A percentile compares a stretch with the other conserved stretches of the same genome.
These are phyloP conservation scores for Lithohypha guttulata DNA, from an alignment of 2,329 filamentous ascomycete genomes.

Conservation along the genomic window DNA sequence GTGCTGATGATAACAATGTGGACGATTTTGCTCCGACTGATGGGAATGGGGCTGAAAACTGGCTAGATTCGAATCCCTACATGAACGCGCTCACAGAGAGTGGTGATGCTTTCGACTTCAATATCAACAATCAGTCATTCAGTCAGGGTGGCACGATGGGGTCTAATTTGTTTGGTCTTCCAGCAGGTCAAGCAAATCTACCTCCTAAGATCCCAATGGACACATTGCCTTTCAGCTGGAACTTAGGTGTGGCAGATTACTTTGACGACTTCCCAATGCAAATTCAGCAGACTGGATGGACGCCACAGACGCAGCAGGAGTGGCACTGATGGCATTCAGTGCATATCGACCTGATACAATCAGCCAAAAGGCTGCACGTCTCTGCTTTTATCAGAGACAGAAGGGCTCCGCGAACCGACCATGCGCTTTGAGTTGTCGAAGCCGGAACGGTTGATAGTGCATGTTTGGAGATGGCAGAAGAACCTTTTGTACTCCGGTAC, in stretches of 20 bases:
- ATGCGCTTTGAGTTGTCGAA: no score
- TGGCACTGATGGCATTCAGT: conserved; percentile 7
- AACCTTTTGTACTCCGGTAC: no score
- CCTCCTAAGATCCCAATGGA: not conserved
- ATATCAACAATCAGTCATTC: conserved; percentile 5
- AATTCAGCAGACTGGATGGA: conserved; percentile 1
- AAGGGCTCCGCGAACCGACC: no score
- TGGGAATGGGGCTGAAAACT: not conserved
- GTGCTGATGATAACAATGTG: not conserved
- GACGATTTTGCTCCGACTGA: not conserved
- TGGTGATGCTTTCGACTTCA: conserved; percentile 14
- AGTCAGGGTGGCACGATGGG: not conserved
- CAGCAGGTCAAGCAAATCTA: not conserved
- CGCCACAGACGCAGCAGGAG: conserved; percentile 3
- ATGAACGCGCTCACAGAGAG: conserved; percentile 8
- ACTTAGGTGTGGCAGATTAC: not conserved
- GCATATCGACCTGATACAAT: no score
- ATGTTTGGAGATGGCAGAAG: no score
- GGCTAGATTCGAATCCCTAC: conserved; percentile 5
- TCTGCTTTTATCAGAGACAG: no score
- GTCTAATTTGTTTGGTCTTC: not conserved
- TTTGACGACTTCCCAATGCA: not conserved
- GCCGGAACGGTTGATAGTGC: no score
- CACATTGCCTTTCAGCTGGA: not conserved
- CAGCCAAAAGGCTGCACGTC: no score